Evolutionary conservation across 2,329 filamentous ascomycete genomes (phyloP).

Genomic region (Leptographium galeiforme): DNA sequence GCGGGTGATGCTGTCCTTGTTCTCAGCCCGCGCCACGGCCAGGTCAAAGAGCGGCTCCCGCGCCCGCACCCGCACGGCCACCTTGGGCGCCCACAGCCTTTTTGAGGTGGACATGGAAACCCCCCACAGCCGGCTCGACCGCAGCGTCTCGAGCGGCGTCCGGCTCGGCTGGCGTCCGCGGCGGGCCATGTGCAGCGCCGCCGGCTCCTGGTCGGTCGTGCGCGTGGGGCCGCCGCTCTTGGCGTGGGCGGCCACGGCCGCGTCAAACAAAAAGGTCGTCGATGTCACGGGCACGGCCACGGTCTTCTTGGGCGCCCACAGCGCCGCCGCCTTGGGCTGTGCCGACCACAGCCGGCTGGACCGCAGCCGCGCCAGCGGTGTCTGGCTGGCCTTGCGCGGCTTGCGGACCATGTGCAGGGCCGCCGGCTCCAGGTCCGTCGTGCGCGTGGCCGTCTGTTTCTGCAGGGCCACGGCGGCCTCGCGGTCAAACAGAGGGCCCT

Average conservation of each 20-base stretch:
- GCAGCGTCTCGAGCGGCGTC: constrained; percentile 15
- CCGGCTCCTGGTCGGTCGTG: constrained; percentile 10
- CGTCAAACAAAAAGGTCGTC: constrained; percentile 4
- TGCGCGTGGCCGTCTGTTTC: constrained; percentile 6
- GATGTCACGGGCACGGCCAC: not conserved
- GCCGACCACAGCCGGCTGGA: constrained; percentile 7
- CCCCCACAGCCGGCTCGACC: not conserved
- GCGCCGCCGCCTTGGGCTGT: not conserved
- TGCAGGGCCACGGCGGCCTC: constrained; percentile 5
- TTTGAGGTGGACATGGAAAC: too few species aligned
- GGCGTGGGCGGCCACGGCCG: constrained; percentile 3
- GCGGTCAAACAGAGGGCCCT: constrained; percentile 6
- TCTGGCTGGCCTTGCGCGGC: constrained; percentile 9
- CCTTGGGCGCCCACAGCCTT: not conserved
- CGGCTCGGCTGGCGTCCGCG: constrained; percentile 15
- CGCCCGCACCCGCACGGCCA: not conserved
- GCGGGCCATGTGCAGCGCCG: constrained; percentile 18
- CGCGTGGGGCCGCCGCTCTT: constrained; percentile 8
- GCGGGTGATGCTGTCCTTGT: not conserved
- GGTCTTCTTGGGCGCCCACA: constrained; percentile 5
- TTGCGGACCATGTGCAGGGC: constrained; percentile 19
- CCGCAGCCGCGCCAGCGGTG: not conserved
- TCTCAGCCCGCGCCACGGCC: not conserved
- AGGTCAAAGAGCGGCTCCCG: not conserved
- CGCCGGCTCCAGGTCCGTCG: constrained; percentile 11